phyloP scores from a whole-genome alignment of 805 yeast genomes.

The Kurtzmaniella fragi region DNA sequence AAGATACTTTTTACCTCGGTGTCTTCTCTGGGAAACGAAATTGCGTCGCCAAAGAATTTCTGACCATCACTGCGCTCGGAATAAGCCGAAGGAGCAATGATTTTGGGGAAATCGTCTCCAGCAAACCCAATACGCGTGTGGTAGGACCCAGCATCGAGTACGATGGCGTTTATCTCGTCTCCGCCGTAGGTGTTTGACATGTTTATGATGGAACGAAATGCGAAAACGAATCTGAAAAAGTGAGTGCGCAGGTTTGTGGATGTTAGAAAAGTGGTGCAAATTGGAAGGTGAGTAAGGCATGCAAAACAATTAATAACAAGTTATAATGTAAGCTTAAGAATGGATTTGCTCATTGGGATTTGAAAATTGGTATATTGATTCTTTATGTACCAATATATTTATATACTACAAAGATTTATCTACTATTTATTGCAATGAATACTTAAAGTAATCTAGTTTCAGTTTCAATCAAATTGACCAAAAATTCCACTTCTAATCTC shows the following conservation, averaged over 20 bases:
- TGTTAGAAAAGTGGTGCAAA: too few species aligned
- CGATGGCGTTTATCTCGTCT: constrained; percentile 88
- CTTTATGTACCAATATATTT: too few species aligned
- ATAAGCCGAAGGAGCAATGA: constrained; percentile 68
- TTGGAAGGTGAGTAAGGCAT: too few species aligned
- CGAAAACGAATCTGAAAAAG: too few species aligned
- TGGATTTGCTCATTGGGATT: too few species aligned
- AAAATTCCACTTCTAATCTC: constrained; percentile 81
- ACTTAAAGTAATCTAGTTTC: constrained; percentile 45
- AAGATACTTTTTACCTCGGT: constrained; percentile 54
- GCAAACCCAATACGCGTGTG: constrained; percentile 85
- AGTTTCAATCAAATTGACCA: constrained; percentile 62
- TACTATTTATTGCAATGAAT: not conserved
- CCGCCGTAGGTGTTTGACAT: constrained; percentile 31
- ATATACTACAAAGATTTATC: too few species aligned
- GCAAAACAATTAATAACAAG: too few species aligned
- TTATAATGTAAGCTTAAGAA: too few species aligned
- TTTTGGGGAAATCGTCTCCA: constrained; percentile 84
- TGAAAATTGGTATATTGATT: too few species aligned
- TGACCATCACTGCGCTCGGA: constrained; percentile 29
- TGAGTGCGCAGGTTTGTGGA: not conserved
- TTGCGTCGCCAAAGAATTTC: constrained; percentile 33
- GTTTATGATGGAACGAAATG: not conserved
- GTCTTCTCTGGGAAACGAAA: constrained; percentile 46
- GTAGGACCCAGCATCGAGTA: constrained; percentile 85